Percentiles rank a stretch among this genome's conserved stretches.
These are phyloP conservation scores for Senna siamea DNA, from an alignment of 306 rosid species.

Conservation along the genomic window DNA sequence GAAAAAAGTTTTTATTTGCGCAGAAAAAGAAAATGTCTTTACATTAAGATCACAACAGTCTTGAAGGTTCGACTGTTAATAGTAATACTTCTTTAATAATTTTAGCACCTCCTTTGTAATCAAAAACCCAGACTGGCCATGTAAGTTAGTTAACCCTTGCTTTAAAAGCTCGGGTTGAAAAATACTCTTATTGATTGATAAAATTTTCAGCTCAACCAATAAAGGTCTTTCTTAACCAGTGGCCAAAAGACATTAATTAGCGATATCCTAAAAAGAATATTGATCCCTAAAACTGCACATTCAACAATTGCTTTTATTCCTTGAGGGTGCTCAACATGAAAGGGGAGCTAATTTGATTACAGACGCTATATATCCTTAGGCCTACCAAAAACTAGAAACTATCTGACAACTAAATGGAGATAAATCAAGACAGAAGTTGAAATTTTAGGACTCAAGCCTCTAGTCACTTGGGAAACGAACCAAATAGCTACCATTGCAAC, in stretches of 20 bases:
- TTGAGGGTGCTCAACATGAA: background rate
- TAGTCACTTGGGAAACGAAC: background rate
- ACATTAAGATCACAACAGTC: background rate
- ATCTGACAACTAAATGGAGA: constrained; percentile 6
- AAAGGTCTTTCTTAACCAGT: too few species aligned
- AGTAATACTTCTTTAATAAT: too few species aligned
- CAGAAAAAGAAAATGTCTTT: too few species aligned
- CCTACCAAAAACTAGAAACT: constrained; percentile 16
- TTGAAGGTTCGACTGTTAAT: background rate
- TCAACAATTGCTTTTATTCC: constrained; percentile 2
- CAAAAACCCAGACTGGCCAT: background rate
- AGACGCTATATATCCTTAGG: constrained; percentile 14
- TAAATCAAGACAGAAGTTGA: constrained; percentile 26
- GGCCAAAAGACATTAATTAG: too few species aligned
- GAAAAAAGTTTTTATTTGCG: too few species aligned
- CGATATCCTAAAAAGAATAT: too few species aligned
- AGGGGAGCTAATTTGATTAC: constrained; percentile 14
- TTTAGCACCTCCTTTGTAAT: background rate
- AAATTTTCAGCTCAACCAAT: too few species aligned
- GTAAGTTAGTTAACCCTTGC: too few species aligned
- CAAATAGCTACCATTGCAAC: constrained; percentile 64
- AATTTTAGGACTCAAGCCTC: background rate
- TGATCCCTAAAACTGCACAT: background rate
- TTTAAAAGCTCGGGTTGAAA: too few species aligned
- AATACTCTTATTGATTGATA: too few species aligned